These are phyloP conservation scores for Sclerotinia spermophila DNA, from an alignment of 2,329 filamentous ascomycete species.

Conservation along the genomic window DNA sequence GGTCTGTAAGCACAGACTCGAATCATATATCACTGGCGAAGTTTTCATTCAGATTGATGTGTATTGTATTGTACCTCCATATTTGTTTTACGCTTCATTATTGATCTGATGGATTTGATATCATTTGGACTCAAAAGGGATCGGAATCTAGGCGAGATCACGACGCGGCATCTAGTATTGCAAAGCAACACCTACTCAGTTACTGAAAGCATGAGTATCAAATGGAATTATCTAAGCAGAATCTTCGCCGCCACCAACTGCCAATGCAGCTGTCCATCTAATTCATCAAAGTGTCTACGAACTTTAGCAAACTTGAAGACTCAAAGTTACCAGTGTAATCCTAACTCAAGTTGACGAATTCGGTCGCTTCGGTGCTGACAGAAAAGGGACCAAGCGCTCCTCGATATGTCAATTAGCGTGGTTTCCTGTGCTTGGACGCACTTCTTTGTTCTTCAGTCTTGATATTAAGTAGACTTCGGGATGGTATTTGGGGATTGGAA, in stretches of 20 bases:
- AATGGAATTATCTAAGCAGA: neutral
- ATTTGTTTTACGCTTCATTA: neutral
- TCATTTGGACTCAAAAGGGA: neutral
- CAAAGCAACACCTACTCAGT: neutral
- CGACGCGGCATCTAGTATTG: neutral
- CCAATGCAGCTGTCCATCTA: neutral
- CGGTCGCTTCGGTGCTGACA: neutral
- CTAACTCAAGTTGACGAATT: neutral
- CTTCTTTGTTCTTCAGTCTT: neutral
- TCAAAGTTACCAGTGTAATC: neutral
- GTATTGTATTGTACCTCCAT: neutral
- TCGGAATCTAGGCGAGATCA: neutral
- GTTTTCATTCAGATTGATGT: neutral
- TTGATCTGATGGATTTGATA: neutral
- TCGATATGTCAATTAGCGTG: neutral
- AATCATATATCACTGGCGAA: neutral
- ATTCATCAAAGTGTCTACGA: neutral
- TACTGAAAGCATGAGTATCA: neutral
- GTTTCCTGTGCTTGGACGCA: neutral
- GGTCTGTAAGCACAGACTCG: neutral
- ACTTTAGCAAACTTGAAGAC: neutral
- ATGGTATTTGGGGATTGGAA: neutral
- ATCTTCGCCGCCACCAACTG: neutral
- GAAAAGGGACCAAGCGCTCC: neutral
- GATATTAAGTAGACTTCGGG: neutral